Conservation (phyloP, 306 rosid species). For the Cercis canadensis region DNA sequence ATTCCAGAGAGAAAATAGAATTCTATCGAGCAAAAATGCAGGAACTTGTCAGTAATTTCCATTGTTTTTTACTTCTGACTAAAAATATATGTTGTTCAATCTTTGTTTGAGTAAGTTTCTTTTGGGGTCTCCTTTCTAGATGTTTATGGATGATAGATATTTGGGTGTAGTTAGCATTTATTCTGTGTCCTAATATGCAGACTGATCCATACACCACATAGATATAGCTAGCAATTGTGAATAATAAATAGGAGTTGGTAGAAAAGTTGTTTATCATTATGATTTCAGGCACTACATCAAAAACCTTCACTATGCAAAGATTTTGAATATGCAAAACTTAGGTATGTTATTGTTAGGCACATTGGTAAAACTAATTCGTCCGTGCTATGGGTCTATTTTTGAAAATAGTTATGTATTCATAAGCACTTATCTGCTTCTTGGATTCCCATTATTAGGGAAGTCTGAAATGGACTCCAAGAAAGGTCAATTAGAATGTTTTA, state of each 20-base stretch:
- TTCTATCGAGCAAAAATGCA: constrained; percentile 88
- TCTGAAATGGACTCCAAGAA: constrained; percentile 15
- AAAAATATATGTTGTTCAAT: constrained; percentile 30
- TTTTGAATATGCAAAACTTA: constrained; percentile 31
- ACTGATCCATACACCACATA: constrained; percentile 30
- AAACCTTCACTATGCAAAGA: constrained; percentile 11
- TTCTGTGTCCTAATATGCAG: constrained; percentile 22
- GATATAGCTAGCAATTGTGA: constrained; percentile 27
- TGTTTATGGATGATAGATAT: constrained; percentile 19
- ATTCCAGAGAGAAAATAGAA: constrained; percentile 81
- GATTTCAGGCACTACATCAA: constrained; percentile 16
- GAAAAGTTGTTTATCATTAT: constrained; percentile 23
- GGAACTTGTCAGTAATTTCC: constrained; percentile 82
- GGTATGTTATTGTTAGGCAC: neutral
- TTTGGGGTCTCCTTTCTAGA: constrained; percentile 25
- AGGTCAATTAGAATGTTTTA: constrained; percentile 11
- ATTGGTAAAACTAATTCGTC: constrained; percentile 24
- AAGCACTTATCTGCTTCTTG: constrained; percentile 17
- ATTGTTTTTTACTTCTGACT: constrained; percentile 36
- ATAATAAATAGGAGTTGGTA: constrained; percentile 19
- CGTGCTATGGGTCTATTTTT: constrained; percentile 8
- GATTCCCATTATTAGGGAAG: constrained; percentile 19
- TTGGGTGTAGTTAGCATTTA: neutral
- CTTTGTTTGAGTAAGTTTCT: constrained; percentile 16
- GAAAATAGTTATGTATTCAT: neutral